These are phyloP conservation scores for Tulasnella sp. DNA, from an alignment of 768 basidiomycete species.

Conservation along the genomic window DNA sequence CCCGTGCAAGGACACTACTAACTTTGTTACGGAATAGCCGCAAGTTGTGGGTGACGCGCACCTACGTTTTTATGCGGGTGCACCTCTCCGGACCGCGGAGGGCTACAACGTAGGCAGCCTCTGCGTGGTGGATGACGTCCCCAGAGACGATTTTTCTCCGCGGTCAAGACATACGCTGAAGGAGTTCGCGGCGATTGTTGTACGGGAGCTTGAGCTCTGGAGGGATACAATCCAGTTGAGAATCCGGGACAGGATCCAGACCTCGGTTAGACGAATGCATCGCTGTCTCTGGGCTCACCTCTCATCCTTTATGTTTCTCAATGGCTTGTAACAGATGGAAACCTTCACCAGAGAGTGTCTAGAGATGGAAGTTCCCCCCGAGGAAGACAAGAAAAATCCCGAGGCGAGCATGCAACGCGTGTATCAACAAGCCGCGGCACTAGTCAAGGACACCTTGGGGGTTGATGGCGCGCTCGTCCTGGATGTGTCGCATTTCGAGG, in stretches of 20 bases:
- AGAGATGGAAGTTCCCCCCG: conserved; percentile 63
- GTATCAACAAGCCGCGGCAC: conserved; percentile 79
- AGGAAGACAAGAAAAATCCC: conserved; percentile 30
- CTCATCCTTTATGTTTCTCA: not conserved
- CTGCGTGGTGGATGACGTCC: conserved; percentile 73
- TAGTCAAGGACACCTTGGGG: conserved; percentile 82
- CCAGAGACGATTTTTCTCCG: conserved; percentile 75
- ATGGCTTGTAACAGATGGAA: conserved; percentile 57
- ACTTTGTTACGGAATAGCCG: conserved; percentile 37
- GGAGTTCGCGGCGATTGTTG: conserved; percentile 87
- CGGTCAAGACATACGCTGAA: conserved; percentile 85
- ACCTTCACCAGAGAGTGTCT: conserved; percentile 90
- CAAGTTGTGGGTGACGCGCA: conserved; percentile 52
- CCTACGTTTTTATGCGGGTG: conserved; percentile 85
- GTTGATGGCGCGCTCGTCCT: conserved; percentile 87
- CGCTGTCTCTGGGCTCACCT: not conserved
- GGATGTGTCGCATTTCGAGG: conserved; percentile 86
- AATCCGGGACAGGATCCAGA: conserved; percentile 85
- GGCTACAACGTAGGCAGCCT: conserved; percentile 72
- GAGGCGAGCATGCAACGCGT: conserved; percentile 64
- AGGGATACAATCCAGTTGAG: conserved; percentile 88
- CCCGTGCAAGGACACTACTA: not conserved
- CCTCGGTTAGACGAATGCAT: conserved; percentile 43
- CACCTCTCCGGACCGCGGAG: conserved; percentile 78
- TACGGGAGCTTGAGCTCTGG: conserved; percentile 96